These are phyloP conservation scores for Solanum pimpinellifolium DNA, from an alignment of 257 asterid species.

Conservation along the genomic window DNA sequence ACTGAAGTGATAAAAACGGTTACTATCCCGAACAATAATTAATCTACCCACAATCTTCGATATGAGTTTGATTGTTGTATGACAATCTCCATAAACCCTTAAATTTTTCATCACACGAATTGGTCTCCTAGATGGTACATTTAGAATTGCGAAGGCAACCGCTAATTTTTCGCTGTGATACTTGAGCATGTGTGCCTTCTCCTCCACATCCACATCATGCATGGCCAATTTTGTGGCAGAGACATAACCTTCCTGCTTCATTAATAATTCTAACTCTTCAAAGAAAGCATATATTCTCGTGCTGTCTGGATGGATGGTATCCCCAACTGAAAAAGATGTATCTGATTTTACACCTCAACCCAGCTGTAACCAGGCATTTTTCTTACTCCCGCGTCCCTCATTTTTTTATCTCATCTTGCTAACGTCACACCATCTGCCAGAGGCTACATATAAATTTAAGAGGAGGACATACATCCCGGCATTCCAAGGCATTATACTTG, in stretches of 20 bases:
- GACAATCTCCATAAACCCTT: slow-evolving; percentile 90
- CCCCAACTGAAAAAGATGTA: slow-evolving; percentile 84
- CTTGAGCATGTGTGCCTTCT: slow-evolving; percentile 76
- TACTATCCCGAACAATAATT: slow-evolving; percentile 59
- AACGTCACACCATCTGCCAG: slow-evolving; percentile 83
- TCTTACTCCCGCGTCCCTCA: slow-evolving; percentile 63
- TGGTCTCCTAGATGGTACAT: slow-evolving; percentile 63
- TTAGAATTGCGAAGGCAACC: slow-evolving; percentile 77
- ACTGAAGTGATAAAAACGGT: slow-evolving; percentile 83
- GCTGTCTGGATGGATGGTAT: slow-evolving; percentile 54
- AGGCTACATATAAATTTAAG: slow-evolving; percentile 76
- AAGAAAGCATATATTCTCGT: slow-evolving; percentile 48
- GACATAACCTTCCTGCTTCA: slow-evolving; percentile 62
- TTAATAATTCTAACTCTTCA: slow-evolving; percentile 56
- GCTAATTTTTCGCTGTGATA: slow-evolving; percentile 88
- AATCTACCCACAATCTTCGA: slow-evolving; percentile 69
- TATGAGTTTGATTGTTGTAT: slow-evolving; percentile 60
- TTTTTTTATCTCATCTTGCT: slow-evolving; percentile 55
- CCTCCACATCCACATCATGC: slow-evolving; percentile 97
- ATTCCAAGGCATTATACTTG: slow-evolving; percentile 89
- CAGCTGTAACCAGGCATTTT: slow-evolving; percentile 84
- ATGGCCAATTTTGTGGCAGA: slow-evolving; percentile 70
- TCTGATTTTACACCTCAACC: slow-evolving; percentile 69
- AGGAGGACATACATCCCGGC: slow-evolving; percentile 89
- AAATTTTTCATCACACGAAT: slow-evolving; percentile 79